A percentile compares a stretch with the other conserved stretches of the same genome.
phyloP scores from a whole-genome alignment of 2,329 filamentous ascomycete genomes.

The Colletotrichum tropicale region DNA sequence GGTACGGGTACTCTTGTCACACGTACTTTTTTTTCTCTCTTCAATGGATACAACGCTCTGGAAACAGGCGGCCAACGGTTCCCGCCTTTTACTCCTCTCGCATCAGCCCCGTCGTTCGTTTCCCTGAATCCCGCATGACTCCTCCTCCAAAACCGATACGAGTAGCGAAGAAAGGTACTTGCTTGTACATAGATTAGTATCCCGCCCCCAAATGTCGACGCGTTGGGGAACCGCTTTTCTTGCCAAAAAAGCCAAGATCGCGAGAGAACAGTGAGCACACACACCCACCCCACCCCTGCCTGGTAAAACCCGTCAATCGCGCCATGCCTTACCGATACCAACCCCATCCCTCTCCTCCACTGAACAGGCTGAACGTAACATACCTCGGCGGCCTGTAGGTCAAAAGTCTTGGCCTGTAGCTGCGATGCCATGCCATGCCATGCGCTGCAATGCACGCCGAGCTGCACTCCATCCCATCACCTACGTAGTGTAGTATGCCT shows the following conservation, averaged over 20 bases:
- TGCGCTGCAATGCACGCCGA: conserved; percentile 9
- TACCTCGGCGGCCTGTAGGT: background rate
- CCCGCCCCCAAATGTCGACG: background rate
- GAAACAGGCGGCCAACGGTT: background rate
- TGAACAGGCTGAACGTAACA: background rate
- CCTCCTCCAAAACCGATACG: background rate
- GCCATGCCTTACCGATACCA: conserved; percentile 7
- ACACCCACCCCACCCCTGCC: background rate
- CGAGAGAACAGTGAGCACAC: background rate
- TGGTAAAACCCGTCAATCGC: background rate
- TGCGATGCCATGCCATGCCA: background rate
- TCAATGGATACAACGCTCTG: background rate
- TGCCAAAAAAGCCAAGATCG: background rate
- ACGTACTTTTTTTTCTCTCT: background rate
- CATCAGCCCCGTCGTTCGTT: conserved; percentile 2
- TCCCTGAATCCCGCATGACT: background rate
- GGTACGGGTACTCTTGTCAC: background rate
- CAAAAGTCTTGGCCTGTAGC: background rate
- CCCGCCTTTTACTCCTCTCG: background rate
- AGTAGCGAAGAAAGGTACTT: background rate
- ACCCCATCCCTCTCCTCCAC: background rate
- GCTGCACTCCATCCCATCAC: conserved; percentile 11
- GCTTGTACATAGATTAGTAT: background rate
- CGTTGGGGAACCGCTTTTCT: background rate
- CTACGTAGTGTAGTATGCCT: background rate